phyloP scores from a whole-genome alignment of 2,329 filamentous ascomycete species.

The Aureobasidium sp. region DNA sequence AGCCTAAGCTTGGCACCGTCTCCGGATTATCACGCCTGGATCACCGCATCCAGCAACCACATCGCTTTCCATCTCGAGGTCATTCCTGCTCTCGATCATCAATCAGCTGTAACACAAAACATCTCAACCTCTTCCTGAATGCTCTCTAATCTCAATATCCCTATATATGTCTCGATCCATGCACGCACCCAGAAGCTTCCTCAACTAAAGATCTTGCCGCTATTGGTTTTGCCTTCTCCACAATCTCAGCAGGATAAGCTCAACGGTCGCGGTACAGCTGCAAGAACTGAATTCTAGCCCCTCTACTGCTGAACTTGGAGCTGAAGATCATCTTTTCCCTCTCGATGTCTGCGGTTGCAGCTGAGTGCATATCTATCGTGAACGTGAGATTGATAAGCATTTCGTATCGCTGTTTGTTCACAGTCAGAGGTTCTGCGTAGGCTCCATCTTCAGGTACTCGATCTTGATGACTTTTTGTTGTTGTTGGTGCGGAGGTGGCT shows the following conservation, averaged over 20 bases:
- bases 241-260: neutral
- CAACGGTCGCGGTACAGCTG: neutral
- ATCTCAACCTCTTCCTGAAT: neutral
- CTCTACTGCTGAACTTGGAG: neutral
- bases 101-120: too few species aligned
- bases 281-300: neutral
- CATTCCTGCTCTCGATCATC: neutral
- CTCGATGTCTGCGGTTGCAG: neutral
- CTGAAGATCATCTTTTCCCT: neutral
- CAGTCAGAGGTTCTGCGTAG: neutral
- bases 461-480: neutral
- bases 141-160: neutral
- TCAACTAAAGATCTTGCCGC: neutral
- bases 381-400: too few species aligned
- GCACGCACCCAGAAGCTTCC: neutral
- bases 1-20: neutral
- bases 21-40: neutral
- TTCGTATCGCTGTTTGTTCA: too few species aligned
- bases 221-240: conserved; percentile 1
- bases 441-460: neutral
- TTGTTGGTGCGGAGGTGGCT: neutral
- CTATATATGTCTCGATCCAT: neutral
- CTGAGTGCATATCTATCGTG: neutral
- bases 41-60: neutral
- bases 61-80: neutral